Base-by-base conservation (phyloP, 164 flowering plant species). In the Paratinospora sagittata region DNA sequence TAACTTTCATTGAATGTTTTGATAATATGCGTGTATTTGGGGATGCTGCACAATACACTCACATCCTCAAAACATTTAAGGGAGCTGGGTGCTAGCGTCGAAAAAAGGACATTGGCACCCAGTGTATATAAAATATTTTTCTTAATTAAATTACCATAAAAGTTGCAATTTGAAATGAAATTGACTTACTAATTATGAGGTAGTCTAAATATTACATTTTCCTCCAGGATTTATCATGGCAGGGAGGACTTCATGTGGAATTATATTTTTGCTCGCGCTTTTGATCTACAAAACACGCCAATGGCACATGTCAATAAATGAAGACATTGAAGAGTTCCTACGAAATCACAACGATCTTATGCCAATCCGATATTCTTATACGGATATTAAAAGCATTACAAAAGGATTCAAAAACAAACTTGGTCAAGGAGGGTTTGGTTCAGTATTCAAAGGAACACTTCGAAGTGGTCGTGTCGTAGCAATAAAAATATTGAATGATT, bases 361-460 rank as follows among this genome's bases (percentile, higher is more conserved):
- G 19, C 67, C 65, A 7, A 63, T 23, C 9, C 27, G 67, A 24
- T 63, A 71, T 62, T 37, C 58, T 1, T 71, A 71, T 64, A 14
- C 27, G 6, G 47, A 64, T 16, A 33, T 72, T 9, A 65, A 65
- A 17, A 64, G 7, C 19, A 72, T 72, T 41, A 63, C 68, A 6
- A 47, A 65, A 11, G 8, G 17, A 23, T 72, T 72, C 62, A 65
- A 27, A 45, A 49, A 47, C 17, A 72, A 47, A 39, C n/a, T 71
- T 11, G 73, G 73, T 5, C 27, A 71, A 63, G 73, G 73, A 43
- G 73, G 67, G 11, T 72, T 13, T 65, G 74, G 74, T 14, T 8
- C 60, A 16, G 68, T 72, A 1, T 72, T 64, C 21, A 72, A 72
- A 52, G 74, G 74, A 1, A 64, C 2, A 27, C 68, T 64, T 27